Evolutionary conservation across 331 rosid species (phyloP).

Genomic region (Cydonia oblonga): DNA sequence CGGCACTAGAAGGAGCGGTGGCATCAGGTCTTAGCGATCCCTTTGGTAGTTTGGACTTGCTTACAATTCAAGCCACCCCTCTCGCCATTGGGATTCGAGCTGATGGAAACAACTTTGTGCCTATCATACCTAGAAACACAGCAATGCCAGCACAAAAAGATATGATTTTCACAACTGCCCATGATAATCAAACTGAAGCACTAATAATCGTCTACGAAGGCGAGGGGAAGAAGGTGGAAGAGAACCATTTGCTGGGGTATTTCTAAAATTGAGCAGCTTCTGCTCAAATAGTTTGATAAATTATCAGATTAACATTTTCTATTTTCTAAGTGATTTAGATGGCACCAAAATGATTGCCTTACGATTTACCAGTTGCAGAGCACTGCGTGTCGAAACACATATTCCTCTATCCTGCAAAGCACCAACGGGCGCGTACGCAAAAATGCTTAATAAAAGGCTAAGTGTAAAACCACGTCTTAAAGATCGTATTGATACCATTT

Average conservation of each 20-base stretch:
- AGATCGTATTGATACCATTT: no score
- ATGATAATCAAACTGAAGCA: conserved; percentile 67
- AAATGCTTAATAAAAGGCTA: no score
- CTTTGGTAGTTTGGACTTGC: conserved; percentile 62
- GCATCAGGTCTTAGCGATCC: conserved; percentile 76
- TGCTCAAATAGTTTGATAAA: not conserved
- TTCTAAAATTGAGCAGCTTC: conserved; percentile 9
- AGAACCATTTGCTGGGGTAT: conserved; percentile 68
- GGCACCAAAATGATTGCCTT: not conserved
- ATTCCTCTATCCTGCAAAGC: not conserved
- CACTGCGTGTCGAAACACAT: not conserved
- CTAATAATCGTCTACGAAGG: conserved; percentile 74
- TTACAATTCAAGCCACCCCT: conserved; percentile 71
- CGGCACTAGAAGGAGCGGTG: conserved; percentile 86
- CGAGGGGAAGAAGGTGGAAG: conserved; percentile 43
- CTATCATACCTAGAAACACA: conserved; percentile 63
- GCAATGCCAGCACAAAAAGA: conserved; percentile 71
- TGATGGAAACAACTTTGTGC: conserved; percentile 47
- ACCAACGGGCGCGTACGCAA: no score
- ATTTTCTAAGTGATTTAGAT: not conserved
- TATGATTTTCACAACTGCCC: conserved; percentile 53
- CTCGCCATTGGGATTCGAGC: conserved; percentile 70
- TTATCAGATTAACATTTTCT: not conserved
- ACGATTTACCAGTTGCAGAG: not conserved
- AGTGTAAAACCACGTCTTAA: no score